A percentile compares a stretch with the other conserved stretches of the same genome.
phyloP scores from a whole-genome alignment of 106 monocot genomes.

The Ottelia alismoides region DNA sequence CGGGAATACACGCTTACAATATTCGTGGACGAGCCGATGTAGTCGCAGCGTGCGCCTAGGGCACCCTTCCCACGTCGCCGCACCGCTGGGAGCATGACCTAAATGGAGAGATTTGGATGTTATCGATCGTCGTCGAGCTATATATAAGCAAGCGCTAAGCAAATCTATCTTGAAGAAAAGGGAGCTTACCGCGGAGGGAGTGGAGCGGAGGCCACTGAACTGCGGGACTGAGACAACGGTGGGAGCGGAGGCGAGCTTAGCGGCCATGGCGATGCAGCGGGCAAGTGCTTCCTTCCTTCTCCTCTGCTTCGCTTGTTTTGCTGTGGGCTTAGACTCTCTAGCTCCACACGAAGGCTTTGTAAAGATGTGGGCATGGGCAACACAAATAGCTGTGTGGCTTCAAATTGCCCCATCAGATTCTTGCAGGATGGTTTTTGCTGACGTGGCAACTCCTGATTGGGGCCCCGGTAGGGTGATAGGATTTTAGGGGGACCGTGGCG shows the following conservation, averaged over 20 bases:
- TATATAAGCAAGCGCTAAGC: too few species aligned
- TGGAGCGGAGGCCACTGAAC: constrained; percentile 60
- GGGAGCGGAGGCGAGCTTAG: constrained; percentile 32
- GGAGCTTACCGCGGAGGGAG: constrained; percentile 36
- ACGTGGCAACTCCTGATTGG: constrained; percentile 54
- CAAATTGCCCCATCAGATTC: not conserved
- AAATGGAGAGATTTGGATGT: too few species aligned
- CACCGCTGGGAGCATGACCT: constrained; percentile 40
- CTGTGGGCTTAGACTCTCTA: not conserved
- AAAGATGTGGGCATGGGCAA: not conserved
- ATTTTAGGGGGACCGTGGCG: too few species aligned
- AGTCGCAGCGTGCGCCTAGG: constrained; percentile 63
- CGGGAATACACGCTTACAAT: constrained; percentile 55
- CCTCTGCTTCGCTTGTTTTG: not conserved
- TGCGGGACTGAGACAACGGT: constrained; percentile 41
- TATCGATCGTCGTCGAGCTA: too few species aligned
- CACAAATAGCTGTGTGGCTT: not conserved
- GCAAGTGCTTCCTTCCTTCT: too few species aligned
- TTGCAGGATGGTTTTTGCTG: constrained; percentile 12
- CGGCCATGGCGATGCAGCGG: constrained; percentile 58
- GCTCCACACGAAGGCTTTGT: not conserved
- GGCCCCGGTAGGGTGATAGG: too few species aligned
- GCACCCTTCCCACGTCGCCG: constrained; percentile 32
- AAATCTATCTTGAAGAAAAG: too few species aligned
- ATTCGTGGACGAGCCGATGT: constrained; percentile 89